Base-by-base conservation (phyloP, 129 eudicot species). In the Pulicaria dysenterica region DNA sequence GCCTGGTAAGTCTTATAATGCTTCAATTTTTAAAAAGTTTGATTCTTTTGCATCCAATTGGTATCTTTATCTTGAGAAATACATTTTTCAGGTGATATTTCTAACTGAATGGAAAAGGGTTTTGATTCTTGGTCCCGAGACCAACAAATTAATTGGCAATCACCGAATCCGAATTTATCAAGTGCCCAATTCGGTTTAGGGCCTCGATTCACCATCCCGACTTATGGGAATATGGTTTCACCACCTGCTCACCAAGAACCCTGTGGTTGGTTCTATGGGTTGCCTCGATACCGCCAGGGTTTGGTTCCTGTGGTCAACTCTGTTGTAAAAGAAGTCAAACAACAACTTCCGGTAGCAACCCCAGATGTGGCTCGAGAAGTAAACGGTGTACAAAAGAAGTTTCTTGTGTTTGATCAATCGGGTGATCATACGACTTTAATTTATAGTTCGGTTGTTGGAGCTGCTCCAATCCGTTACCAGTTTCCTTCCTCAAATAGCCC, bases 381-480 rank as follows among this genome's bases (percentile, higher is more conserved):
- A 41, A 74, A 53, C 12, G 64, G 57, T 38, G 38, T 13, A 41
- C 79, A 65, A 38, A 93, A 93, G 77, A 81, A 80, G 60, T 93
- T 87, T 54, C 91, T 93, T 45, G 95, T 93, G 44, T 93, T 93
- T 71, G 98, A 93, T 84, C 96, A 87, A 73, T 87, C 92, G 6
- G 92, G 92, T 64, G 85, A 90, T 77, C 79, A 83, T 53, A 93
- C 95, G 12, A 93, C 95, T 15, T 13, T 93, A 48, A 73, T 93
- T 2, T 87, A 77, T 49, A 87, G 86, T 64, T 82, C 89, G 10
- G 79, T 67, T 55, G 73, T 65, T 8, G 65, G 73, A 8, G 40
- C 57, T 34, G 41, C 56, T 58, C 61, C 63, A 4, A 15, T 46
- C 64, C 73, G 48, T 42, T 44, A 55, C 58, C 73, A 43, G 36